Percentiles rank a stretch among this genome's conserved stretches.
phyloP scores from a whole-genome alignment of 495 filamentous ascomycete species.

The Aspergillus sclerotioniger region DNA sequence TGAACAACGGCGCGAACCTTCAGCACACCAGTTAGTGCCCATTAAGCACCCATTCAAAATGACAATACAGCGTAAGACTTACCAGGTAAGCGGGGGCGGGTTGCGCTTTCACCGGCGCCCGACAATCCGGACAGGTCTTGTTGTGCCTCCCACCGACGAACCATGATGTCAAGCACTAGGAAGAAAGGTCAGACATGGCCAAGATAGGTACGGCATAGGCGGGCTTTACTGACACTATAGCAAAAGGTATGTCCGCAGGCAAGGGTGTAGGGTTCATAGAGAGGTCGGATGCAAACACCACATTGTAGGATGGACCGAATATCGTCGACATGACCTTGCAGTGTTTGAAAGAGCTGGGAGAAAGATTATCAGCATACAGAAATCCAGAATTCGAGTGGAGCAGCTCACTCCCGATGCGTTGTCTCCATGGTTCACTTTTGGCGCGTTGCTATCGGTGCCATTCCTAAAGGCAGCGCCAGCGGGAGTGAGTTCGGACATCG shows the following conservation, averaged over 20 bases:
- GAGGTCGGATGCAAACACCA: conserved; percentile 65
- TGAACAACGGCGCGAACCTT: conserved; percentile 68
- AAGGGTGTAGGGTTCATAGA: conserved; percentile 72
- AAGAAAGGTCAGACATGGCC: neutral
- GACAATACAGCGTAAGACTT: conserved; percentile 17
- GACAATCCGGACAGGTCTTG: conserved; percentile 73
- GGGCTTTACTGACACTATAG: conserved; percentile 54
- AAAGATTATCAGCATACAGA: conserved; percentile 11
- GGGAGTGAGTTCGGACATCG: conserved; percentile 18
- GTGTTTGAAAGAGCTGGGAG: conserved; percentile 42
- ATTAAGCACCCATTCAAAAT: conserved; percentile 6
- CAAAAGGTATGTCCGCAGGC: conserved; percentile 75
- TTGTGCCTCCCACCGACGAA: conserved; percentile 56
- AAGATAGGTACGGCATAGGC: neutral
- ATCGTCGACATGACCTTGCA: conserved; percentile 52
- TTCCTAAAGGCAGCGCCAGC: conserved; percentile 5
- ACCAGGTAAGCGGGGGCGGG: conserved; percentile 73
- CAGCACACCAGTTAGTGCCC: conserved; percentile 2
- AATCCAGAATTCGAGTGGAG: neutral
- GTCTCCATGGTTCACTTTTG: conserved; percentile 17
- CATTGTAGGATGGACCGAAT: conserved; percentile 56
- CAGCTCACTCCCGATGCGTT: conserved; percentile 37
- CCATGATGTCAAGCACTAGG: conserved; percentile 65
- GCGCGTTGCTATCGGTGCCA: conserved; percentile 15
- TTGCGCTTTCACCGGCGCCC: conserved; percentile 54